These are phyloP conservation scores for Wickerhamomyces bisporus DNA, from an alignment of 805 yeast genomes.

Conservation along the genomic window DNA sequence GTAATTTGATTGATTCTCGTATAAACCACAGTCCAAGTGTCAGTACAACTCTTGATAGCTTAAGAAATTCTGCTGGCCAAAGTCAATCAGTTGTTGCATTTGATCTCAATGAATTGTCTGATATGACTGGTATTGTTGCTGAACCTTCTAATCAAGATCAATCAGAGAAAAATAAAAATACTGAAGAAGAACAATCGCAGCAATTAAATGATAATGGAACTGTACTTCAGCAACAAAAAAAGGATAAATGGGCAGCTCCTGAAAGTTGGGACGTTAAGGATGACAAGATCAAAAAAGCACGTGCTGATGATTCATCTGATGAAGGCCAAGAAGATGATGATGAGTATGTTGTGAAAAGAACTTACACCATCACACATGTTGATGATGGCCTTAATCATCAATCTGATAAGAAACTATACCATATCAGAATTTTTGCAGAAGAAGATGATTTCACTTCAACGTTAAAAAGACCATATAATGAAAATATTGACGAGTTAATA, in stretches of 20 bases:
- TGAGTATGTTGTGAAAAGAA: slow-evolving; percentile 31
- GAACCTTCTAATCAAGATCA: neutral
- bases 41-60: slow-evolving; percentile 1
- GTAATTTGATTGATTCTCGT: slow-evolving; percentile 1
- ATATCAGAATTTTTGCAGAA: slow-evolving; percentile 71
- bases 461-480: slow-evolving; percentile 70
- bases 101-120: slow-evolving; percentile 35
- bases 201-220: neutral
- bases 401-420: slow-evolving; percentile 30
- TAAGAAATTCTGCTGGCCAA: slow-evolving; percentile 7
- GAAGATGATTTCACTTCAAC: slow-evolving; percentile 83
- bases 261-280: slow-evolving; percentile 57
- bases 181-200: neutral
- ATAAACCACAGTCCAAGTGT: slow-evolving; percentile 5
- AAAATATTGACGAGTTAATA: slow-evolving; percentile 71
- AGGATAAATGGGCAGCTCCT: slow-evolving; percentile 47
- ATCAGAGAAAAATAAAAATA: neutral
- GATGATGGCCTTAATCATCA: slow-evolving; percentile 22
- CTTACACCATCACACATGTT: slow-evolving; percentile 28
- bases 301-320: neutral
- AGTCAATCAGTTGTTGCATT: slow-evolving; percentile 34
- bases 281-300: slow-evolving; percentile 13
- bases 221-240: neutral
- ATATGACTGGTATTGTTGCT: slow-evolving; percentile 45
- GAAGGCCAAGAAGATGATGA: slow-evolving; percentile 28